Evolutionary conservation across 2,329 filamentous ascomycete species (phyloP), one percentile per base, ranked within the genome.

Genomic region (Fusarium penzigii): DNA sequence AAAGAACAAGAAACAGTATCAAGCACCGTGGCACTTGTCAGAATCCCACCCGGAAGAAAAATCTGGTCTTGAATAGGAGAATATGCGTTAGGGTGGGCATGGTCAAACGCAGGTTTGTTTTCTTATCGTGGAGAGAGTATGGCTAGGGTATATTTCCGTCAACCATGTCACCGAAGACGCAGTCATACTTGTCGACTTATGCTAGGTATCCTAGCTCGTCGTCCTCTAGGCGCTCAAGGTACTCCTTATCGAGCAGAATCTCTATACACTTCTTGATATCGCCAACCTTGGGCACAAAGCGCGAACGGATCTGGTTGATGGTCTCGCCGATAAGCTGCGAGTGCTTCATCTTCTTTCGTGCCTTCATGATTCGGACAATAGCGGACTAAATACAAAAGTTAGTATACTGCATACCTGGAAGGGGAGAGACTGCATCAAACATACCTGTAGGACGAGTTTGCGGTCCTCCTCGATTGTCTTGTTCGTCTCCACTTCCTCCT

Each of bases 201-300:
- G 93, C 93, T 60, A 97, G 85, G 72, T 97, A 97, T 51, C 93
- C 91, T 55, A 99, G 82, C 69, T 97, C 92, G 68, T 97, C 94
- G 49, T 90, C 92, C 44, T 97, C 94, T 52, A 97, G 77, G 51
- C 94, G 90, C 79, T 99, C 94, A 44, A 99, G 84, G 68, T 99
- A 99, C 73, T 99, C 94, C 80, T 99, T 99, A 79, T 99, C 94
- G 59, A 99, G 87, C 39, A 99, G 81, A 59, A 96, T 96, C 74
- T 99, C 94, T 70, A 99, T 97, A 74, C 94, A 97, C 78, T 97
- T 99, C 80, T 99, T 99, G 83, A 99, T 99, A 65, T 99, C 94
- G 14, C 85, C 81, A 29, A 99, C 83, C 76, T 96, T 96, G 39
- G 94, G 94, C 52, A 92, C 86, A 74, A 99, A 99, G 39, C 94